Evolutionary conservation across 1,139 yeast species (phyloP), one percentile per base, ranked within the genome.

Genomic region (Candida sanyaensis): DNA sequence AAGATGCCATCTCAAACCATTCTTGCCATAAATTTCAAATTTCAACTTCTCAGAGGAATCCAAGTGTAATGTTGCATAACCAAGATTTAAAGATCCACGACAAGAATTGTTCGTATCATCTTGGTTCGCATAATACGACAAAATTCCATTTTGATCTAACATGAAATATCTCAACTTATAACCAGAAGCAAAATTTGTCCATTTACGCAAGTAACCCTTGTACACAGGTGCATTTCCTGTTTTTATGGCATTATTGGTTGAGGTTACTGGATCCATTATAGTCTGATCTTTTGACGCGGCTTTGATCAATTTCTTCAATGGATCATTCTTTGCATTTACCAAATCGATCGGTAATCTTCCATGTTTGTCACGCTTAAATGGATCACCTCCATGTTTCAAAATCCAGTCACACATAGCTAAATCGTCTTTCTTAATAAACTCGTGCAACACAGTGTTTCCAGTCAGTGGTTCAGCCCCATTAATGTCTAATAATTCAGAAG

Each of bases 171-270:
- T 83, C 45, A 93, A 75, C 62, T 92, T 92, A 68, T 93, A 93
- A 21, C 99, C 99, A 23, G 91, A 83, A 0, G 97, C 96, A 65
- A 92, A 90, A 65, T 93, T 95, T 4, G 99, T 93, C 98, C 98
- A 95, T 66, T 93, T 93, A 57, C 90, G 85, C 52, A 93, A 77
- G 61, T 92, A 93, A 0, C 99, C 99, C 61, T 88, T 87, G 68
- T 86, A 88, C 0, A 89, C 81, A 2, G 97, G 97, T 2, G 92
- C 84, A 31, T 69, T 69, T 8, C 76, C 78, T 5, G 69, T 56
- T 47, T 65, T 70, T 50, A 61, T 71, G 6, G 75, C 69, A 49
- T 59, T 65, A 48, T 58, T 65, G 6, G 74, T 63, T 28, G 66
- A 65, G 42, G 69, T 69, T 4, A 76, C 74, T n/a, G 84, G 77